phyloP scores from a whole-genome alignment of 1,139 yeast genomes.

The Zygoascus sp. region DNA sequence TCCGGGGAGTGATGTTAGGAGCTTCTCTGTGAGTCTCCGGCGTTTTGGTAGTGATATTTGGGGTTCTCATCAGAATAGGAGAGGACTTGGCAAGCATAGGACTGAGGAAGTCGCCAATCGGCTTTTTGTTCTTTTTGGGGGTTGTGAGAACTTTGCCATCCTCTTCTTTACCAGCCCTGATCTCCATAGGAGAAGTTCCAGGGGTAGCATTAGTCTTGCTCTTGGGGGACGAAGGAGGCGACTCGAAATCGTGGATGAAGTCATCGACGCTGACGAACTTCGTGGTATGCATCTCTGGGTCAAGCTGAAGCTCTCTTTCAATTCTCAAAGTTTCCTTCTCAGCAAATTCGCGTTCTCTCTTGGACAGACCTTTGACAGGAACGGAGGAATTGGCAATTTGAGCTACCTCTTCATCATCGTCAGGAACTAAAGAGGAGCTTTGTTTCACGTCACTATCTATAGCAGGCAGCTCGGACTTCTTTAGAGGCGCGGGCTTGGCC shows the following conservation, averaged over 20 bases:
- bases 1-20: conserved; percentile 17
- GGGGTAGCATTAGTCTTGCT: conserved; percentile 5
- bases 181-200: conserved; percentile 10
- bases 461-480: neutral
- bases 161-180: neutral
- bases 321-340: conserved; percentile 32
- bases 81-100: neutral
- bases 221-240: conserved; percentile 3
- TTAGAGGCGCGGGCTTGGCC: too few species aligned
- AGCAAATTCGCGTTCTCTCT: conserved; percentile 32
- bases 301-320: conserved; percentile 28
- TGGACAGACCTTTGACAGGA: conserved; percentile 14
- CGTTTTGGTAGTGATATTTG: neutral
- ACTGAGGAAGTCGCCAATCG: neutral
- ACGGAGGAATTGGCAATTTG: neutral
- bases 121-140: neutral
- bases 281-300: conserved; percentile 27
- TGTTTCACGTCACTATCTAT: too few species aligned
- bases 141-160: neutral
- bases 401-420: neutral
- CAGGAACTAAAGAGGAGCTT: neutral
- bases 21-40: neutral
- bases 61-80: neutral
- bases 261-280: conserved; percentile 24
- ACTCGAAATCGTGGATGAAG: conserved; percentile 20